Evolutionary conservation across 345 rosid genomes (phyloP).

Genomic region (Melaleuca alternifolia): DNA sequence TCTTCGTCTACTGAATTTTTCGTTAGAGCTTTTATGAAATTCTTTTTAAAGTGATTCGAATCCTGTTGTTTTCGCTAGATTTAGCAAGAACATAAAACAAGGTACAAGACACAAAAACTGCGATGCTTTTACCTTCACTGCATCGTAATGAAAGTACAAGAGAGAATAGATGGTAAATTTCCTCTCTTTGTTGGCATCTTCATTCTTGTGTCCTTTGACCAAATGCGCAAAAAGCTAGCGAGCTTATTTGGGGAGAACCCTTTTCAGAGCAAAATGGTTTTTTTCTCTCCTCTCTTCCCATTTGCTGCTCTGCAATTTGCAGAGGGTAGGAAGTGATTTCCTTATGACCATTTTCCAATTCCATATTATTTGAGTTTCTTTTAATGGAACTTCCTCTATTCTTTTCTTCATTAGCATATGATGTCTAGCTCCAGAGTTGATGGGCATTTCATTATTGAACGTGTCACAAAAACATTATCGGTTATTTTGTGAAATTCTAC

Average conservation of each 20-base stretch:
- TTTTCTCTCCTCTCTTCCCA: background rate
- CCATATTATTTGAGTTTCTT: background rate
- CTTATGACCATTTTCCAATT: background rate
- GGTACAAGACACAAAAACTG: background rate
- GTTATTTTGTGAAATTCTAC: background rate
- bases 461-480: background rate
- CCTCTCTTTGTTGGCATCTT: background rate
- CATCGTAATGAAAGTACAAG: background rate
- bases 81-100: background rate
- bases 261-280: background rate
- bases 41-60: background rate
- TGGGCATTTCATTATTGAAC: background rate
- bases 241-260: background rate
- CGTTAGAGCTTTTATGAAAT: background rate
- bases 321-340: background rate
- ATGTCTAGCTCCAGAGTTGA: background rate
- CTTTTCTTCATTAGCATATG: background rate
- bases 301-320: background rate
- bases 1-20: accelerated
- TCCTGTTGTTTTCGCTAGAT: too few species aligned
- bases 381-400: background rate
- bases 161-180: background rate
- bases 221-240: background rate
- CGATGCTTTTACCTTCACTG: background rate
- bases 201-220: background rate